Conservation (phyloP, 2,329 filamentous ascomycete species). For the Claviceps spartinae region DNA sequence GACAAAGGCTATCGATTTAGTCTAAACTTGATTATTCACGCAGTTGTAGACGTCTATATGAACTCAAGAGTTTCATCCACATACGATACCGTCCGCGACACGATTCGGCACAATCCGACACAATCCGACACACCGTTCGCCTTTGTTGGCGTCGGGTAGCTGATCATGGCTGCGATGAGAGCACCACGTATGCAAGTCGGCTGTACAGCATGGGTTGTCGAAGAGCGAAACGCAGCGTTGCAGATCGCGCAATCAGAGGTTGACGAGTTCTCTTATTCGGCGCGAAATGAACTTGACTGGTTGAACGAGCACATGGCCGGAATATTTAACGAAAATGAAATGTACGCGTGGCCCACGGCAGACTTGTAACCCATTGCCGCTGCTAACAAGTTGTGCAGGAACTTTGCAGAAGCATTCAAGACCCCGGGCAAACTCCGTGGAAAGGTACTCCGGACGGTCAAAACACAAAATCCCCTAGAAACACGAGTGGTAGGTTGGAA, state of each 20-base stretch:
- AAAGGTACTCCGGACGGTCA: conserved; percentile 62
- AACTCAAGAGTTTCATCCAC: neutral
- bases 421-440: conserved; percentile 73
- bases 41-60: conserved; percentile 5
- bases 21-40: neutral
- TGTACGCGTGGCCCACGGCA: conserved; percentile 38
- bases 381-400: conserved; percentile 38
- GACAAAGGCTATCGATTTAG: neutral
- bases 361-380: neutral
- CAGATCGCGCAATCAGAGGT: conserved; percentile 68
- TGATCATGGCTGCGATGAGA: conserved; percentile 32
- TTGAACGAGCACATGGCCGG: conserved; percentile 97
- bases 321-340: conserved; percentile 74
- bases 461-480: conserved; percentile 45
- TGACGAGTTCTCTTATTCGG: conserved; percentile 87
- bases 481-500: conserved; percentile 45
- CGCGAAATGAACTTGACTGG: conserved; percentile 92
- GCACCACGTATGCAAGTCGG: conserved; percentile 57
- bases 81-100: neutral
- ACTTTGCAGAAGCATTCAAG: conserved; percentile 91
- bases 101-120: neutral
- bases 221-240: conserved; percentile 67
- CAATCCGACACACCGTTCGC: neutral
- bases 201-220: conserved; percentile 70
- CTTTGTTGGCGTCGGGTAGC: conserved; percentile 7